Evolutionary conservation across 495 filamentous ascomycete genomes (phyloP).

Genomic region (Clohesyomyces aquaticus): DNA sequence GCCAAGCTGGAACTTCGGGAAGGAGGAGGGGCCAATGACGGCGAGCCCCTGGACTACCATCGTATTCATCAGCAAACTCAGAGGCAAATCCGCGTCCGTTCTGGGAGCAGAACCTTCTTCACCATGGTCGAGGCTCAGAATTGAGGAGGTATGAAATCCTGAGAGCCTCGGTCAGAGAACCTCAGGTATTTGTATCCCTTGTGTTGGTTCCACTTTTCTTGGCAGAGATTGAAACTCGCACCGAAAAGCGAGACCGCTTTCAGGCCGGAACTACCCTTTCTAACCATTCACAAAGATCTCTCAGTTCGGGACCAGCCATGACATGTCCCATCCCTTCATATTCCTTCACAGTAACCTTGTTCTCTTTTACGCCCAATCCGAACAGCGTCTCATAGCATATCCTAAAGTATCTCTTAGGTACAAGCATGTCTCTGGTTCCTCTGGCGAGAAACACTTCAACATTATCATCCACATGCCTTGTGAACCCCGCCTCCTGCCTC

Average conservation of each 20-base stretch:
- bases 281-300: slow-evolving; percentile 44
- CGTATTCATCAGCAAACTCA: not conserved
- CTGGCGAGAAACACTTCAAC: slow-evolving; percentile 44
- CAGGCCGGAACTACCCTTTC: slow-evolving; percentile 42
- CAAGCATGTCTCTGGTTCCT: slow-evolving; percentile 44
- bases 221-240: not conserved
- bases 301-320: slow-evolving; percentile 36
- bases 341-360: slow-evolving; percentile 40
- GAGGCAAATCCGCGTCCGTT: not conserved
- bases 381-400: slow-evolving; percentile 40
- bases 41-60: not conserved
- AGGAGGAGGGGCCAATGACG: not conserved
- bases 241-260: slow-evolving; percentile 17
- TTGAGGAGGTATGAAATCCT: not conserved
- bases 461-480: slow-evolving; percentile 38
- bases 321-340: slow-evolving; percentile 47
- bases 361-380: slow-evolving; percentile 38
- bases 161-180: no score
- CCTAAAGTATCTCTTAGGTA: slow-evolving; percentile 42
- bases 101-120: not conserved
- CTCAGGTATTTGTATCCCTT: no score
- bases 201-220: not conserved
- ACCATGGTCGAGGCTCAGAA: not conserved
- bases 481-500: slow-evolving; percentile 36
- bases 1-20: slow-evolving; percentile 2